These are phyloP conservation scores for Wickerhamomyces kurtzmanii DNA, from an alignment of 805 yeast genomes.

Conservation along the genomic window DNA sequence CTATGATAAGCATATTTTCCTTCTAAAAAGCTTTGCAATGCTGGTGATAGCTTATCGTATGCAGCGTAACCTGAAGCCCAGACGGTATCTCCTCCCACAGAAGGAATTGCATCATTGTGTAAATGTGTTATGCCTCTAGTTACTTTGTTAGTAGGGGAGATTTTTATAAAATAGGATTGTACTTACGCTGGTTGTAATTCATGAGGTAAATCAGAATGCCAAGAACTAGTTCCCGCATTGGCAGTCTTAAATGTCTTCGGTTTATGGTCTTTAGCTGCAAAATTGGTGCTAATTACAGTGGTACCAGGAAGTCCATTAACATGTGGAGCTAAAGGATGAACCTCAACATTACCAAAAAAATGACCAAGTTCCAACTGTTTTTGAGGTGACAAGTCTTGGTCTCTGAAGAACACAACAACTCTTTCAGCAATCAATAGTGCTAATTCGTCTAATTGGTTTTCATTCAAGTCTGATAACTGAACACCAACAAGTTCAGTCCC, in stretches of 20 bases:
- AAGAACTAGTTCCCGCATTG: no score
- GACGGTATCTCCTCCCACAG: constrained; percentile 43
- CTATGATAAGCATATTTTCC: constrained; percentile 33
- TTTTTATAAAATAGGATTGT: no score
- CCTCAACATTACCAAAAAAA: constrained; percentile 34
- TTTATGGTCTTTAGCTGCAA: no score
- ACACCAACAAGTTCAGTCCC: constrained; percentile 40
- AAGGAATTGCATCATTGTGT: constrained; percentile 40
- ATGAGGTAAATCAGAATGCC: constrained; percentile 49
- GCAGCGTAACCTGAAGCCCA: constrained; percentile 46
- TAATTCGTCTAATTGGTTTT: constrained; percentile 34
- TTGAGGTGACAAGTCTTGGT: constrained; percentile 33
- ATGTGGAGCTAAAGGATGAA: constrained; percentile 24
- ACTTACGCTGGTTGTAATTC: constrained; percentile 49
- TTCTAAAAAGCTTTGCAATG: constrained; percentile 33
- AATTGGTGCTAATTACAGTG: constrained; percentile 26
- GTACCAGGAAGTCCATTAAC: constrained; percentile 28
- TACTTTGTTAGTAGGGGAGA: no score
- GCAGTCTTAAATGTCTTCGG: no score
- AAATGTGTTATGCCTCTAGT: constrained; percentile 46
- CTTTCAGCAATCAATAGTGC: constrained; percentile 36
- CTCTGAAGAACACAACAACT: constrained; percentile 37
- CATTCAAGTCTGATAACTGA: constrained; percentile 28
- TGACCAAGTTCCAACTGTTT: constrained; percentile 34
- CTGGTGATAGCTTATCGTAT: constrained; percentile 41